Percentiles rank a stretch among this genome's conserved stretches.
Evolutionary conservation across 768 basidiomycete genomes (phyloP).

Genomic region (Calocybe indica): DNA sequence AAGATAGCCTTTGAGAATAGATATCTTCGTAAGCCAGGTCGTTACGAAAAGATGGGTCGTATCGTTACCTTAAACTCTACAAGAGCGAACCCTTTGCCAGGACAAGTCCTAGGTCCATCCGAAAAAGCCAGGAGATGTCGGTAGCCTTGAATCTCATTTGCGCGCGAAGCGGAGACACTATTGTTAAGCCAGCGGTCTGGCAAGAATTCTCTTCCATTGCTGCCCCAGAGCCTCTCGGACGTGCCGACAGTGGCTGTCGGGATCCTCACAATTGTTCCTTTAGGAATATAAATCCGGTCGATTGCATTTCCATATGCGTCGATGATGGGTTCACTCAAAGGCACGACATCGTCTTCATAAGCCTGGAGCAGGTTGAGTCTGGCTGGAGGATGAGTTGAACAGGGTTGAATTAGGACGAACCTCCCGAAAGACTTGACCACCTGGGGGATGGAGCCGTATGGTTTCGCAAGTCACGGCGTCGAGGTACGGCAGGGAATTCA

Average conservation of each 20-base stretch:
- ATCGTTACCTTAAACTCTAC: conserved; percentile 27
- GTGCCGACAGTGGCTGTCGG: conserved; percentile 29
- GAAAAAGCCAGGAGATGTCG: conserved; percentile 30
- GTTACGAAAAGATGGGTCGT: no score
- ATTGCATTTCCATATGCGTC: conserved; percentile 15
- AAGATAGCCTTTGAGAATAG: conserved; percentile 12
- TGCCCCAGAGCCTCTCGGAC: conserved; percentile 31
- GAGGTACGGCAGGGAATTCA: conserved; percentile 22
- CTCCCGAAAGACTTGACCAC: conserved; percentile 17
- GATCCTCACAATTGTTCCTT: conserved; percentile 24
- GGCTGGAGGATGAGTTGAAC: not conserved
- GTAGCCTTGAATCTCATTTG: conserved; percentile 24
- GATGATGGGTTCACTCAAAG: conserved; percentile 21
- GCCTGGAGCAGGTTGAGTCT: conserved; percentile 15
- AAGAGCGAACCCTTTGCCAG: conserved; percentile 27
- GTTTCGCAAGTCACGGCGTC: conserved; percentile 27
- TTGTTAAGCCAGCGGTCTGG: conserved; percentile 29
- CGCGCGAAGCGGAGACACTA: conserved; percentile 13
- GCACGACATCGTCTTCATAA: conserved; percentile 25
- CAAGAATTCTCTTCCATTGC: conserved; percentile 28
- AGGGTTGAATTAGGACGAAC: conserved; percentile 1
- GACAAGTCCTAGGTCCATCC: conserved; percentile 29
- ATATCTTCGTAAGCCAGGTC: no score
- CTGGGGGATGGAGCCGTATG: conserved; percentile 25
- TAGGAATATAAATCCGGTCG: conserved; percentile 19